Evolutionary conservation across 352 stramenopile genomes (phyloP), one percentile per base, ranked within the genome.

Genomic region (Salisapilia sapeloensis): DNA sequence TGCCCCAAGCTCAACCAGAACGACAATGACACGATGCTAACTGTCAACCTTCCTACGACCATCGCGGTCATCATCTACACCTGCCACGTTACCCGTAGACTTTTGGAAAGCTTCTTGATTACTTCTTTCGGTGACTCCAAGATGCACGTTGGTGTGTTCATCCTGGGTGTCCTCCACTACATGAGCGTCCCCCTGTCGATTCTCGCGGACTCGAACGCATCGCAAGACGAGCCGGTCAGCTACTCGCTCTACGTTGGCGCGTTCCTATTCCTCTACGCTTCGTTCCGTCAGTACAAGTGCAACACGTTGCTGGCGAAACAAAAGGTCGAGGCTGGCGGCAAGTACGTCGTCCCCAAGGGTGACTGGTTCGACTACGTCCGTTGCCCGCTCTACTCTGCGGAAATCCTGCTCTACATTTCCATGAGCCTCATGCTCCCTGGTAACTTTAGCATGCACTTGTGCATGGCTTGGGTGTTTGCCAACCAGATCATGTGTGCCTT

Each of bases 281-380:
- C 50, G 14, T 69, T 72, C 44, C 65, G 81, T 38, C 69, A 85
- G 50, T 59, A 37, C 7, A 28, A 53, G 16, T 75, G 61, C 51
- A 81, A 85, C 50, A 44, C 33, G 2, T 28, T 74, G 3, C 39
- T 85, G 21, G 62, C 65, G 2, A 36, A 44, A 21, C 62, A 75
- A 44, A 85, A 85, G 44, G 43, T 47, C 12, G 46, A 35, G 9
- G 67, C 57, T 33, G 45, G 41, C 15, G 53, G 58, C 33, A 52
- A 60, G 28, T 44, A 84, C 40, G 60, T 74, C 22, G 34, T 81
- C 7, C 64, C 69, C 14, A 46, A 38, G 4, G 69, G 69, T 8
- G 60, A 71, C 29, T 84, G 69, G 64, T 81, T 79, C 38, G 42
- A 76, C 24, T 17, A 25, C n/a, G 60, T 80, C 33, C 62, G 59